Base-by-base conservation (phyloP, 805 yeast species). In the Hanseniaspora valbyensis region DNA sequence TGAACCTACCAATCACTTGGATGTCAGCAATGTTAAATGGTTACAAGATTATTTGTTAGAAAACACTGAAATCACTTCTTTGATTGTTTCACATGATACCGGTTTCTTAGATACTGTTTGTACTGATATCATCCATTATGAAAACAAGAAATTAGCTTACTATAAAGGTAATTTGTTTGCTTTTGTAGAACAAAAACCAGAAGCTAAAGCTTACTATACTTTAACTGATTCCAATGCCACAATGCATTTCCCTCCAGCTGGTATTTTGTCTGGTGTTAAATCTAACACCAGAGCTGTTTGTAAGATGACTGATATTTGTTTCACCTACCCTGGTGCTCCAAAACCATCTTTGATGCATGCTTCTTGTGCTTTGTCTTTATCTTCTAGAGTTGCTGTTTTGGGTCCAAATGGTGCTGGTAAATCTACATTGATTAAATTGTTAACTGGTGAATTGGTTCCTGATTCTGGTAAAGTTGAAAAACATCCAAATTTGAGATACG, bases 371-470 rank as follows among this genome's bases (percentile, higher is more conserved):
- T 74, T 92, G 54, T 84, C 95, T 2, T 72, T 90, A 57, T 85
- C 95, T n/a, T 90, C 97, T 30, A 81, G 98, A 70, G 95, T 90
- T 56, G 97, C 97, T 42, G 80, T 92, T 60, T 70, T 92, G 52
- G 98, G 98, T 51, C 96, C 97, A 55, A 90, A 90, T 66, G 98
- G 98, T 75, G 98, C 98, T 49, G 98, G 98, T 72, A 90, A 90
- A 67, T 87, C 96, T 12, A 90, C 98, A 16, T 75, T 92, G 61
- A 90, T 92, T 69, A 90, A 90, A 68, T 73, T 92, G 50, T 74
- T 90, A 58, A 92, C 97, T 9, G 98, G 86, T 57, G 98, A 90
- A 68, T 72, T 87, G 53, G 76, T 84, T 51, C 96, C 98, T 21
- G 75, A 78, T 55, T 75, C 70, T 53, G 98, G 98, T 61, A 81